Evolutionary conservation across 148 eudicot species (phyloP), one percentile per base, ranked within the genome.

Genomic region (Cornus suecica): DNA sequence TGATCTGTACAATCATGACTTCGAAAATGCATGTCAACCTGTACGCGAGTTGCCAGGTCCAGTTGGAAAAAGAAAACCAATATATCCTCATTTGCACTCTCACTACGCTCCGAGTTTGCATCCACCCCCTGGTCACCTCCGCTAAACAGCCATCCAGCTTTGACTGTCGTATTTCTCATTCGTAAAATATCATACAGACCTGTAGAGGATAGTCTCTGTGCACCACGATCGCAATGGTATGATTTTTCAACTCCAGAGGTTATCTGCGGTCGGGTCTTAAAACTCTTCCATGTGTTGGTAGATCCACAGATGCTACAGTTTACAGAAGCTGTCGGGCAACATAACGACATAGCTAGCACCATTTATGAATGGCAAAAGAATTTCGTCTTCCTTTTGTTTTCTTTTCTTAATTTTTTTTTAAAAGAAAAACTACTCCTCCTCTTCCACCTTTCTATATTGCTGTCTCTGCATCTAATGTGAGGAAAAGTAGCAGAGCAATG

Each of bases 1-100:
- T 14, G 27, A 45, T 4, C 52, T 15, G 22, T 10, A 42, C 30
- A 71, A 74, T 41, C 20, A 68, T 10, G 13, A 34, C 23, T 32
- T 42, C 5, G 51, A 25, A 82, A 30, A 9, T 48, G 68, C 74
- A 80, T 70, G 61, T 56, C 71, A 72, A 94, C 99, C 97, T 95
- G 99, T 30, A 87, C 93, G 74, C 95, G 87, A 45, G 94, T 95
- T 2, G 88, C 90, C 90, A 95, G 83, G 77, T 95, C 99, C 76
- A 95, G 83, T 85, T 95, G 94, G 80, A 92, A 90, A 83, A 92
- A 95, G 92, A 95, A 95, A 77, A 95, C 83, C 83, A 95, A 70
- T 58, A 95, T 87, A 79, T 95, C 97, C 78, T 92, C 97, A 80
- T 92, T 92, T 68, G 93, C 92, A 74, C 77, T 90, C 77, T 95